Evolutionary conservation across 345 rosid species (phyloP).

Genomic region (Isatis tinctoria): DNA sequence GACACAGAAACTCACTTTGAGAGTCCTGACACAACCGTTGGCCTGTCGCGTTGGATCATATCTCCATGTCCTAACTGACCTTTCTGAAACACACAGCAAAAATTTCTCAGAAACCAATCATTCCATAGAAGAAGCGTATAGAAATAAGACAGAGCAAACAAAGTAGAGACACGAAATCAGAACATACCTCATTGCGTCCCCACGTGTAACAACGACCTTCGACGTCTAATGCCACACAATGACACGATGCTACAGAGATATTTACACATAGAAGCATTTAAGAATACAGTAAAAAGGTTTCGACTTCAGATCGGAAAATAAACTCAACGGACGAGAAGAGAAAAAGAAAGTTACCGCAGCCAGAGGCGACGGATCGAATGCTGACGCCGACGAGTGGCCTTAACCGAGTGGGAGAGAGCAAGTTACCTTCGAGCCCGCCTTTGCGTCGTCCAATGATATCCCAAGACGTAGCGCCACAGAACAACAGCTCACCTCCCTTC

Average conservation of each 20-base stretch:
- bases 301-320: not conserved
- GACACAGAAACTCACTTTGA: constrained; percentile 51
- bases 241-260: constrained; percentile 68
- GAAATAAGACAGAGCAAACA: not conserved
- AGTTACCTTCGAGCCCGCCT: constrained; percentile 64
- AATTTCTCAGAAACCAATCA: constrained; percentile 11
- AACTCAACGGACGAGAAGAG: not conserved
- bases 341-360: constrained; percentile 50
- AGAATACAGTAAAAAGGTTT: not conserved
- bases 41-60: constrained; percentile 82
- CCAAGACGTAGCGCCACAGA: constrained; percentile 90
- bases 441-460: constrained; percentile 61
- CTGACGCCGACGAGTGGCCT: constrained; percentile 80
- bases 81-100: constrained; percentile 51
- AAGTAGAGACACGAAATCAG: not conserved
- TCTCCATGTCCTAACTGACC: constrained; percentile 99
- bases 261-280: too few species aligned
- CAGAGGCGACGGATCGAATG: constrained; percentile 83
- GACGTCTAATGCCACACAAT: constrained; percentile 94
- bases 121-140: not conserved
- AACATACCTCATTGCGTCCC: constrained; percentile 92
- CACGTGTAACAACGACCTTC: constrained; percentile 97
- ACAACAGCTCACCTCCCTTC: constrained; percentile 89
- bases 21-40: constrained; percentile 86
- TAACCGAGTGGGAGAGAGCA: constrained; percentile 83